Conservation (phyloP, 306 rosid species). For the Arachis hypogaea region DNA sequence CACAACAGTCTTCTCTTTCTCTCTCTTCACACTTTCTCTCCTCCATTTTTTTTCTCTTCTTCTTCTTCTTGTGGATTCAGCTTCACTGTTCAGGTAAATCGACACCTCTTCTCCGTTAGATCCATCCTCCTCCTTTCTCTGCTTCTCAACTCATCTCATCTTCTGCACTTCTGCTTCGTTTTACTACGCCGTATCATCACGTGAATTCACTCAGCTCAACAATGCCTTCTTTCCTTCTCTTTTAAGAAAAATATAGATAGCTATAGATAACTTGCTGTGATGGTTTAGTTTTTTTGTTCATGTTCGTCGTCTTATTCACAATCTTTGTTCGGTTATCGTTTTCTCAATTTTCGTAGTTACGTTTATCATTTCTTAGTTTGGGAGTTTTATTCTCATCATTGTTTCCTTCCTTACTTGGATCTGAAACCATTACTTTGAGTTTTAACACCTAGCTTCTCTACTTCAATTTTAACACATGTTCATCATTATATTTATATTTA, state of each 20-base stretch:
- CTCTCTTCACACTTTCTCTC: constrained; percentile 24
- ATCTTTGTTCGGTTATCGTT: constrained; percentile 15
- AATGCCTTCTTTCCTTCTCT: constrained; percentile 22
- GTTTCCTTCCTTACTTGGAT: constrained; percentile 47
- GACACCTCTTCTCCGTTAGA: constrained; percentile 34
- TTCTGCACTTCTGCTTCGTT: constrained; percentile 6
- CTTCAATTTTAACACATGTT: constrained; percentile 17
- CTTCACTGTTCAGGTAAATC: constrained; percentile 46
- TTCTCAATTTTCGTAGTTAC: constrained; percentile 17
- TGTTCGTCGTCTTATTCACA: background rate
- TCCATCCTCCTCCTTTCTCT: constrained; percentile 34
- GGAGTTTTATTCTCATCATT: constrained; percentile 28
- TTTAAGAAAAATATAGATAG: background rate
- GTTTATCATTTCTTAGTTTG: background rate
- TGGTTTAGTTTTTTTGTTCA: constrained; percentile 24
- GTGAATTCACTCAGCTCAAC: constrained; percentile 32
- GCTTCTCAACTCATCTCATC: background rate
- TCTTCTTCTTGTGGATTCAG: constrained; percentile 42
- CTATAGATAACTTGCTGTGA: background rate
- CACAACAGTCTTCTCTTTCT: constrained; percentile 1
- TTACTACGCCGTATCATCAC: background rate
- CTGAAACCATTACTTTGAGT: constrained; percentile 39
- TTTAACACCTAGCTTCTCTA: constrained; percentile 17
- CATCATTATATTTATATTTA: background rate
- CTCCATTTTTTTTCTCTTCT: constrained; percentile 5